These are phyloP conservation scores for Cladosporium sp. DNA, from an alignment of 2,329 filamentous ascomycete genomes.

Conservation along the genomic window DNA sequence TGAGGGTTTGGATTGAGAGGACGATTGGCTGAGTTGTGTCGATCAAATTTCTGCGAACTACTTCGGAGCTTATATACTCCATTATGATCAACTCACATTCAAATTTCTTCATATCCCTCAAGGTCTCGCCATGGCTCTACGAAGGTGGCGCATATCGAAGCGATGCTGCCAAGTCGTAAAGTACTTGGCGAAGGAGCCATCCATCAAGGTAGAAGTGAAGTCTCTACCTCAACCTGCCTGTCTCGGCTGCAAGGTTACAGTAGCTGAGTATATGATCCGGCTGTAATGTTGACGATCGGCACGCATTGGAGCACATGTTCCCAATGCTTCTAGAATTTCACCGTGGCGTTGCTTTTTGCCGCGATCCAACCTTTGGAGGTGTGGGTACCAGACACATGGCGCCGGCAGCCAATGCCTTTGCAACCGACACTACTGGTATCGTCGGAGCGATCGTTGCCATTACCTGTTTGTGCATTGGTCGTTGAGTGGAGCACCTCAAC, in stretches of 20 bases:
- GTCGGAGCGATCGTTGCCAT: background rate
- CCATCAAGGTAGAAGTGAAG: conserved; percentile 18
- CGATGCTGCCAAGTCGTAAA: conserved; percentile 17
- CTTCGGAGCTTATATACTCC: conserved; percentile 1
- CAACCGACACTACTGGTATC: background rate
- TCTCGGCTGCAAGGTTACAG: background rate
- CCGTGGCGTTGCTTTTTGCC: background rate
- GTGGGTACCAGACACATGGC: background rate
- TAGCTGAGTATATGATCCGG: background rate
- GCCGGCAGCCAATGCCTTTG: background rate
- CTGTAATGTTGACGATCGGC: background rate
- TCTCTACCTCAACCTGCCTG: conserved; percentile 1
- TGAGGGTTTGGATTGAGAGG: background rate
- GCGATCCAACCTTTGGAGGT: background rate
- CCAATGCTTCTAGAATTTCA: background rate
- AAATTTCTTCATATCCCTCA: conserved; percentile 3
- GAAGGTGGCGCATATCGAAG: conserved; percentile 8
- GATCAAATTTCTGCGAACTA: background rate
- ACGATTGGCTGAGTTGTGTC: background rate
- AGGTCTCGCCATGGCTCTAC: conserved; percentile 16
- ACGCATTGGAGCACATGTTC: background rate
- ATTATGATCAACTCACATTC: background rate
- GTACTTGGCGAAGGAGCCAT: conserved; percentile 10
- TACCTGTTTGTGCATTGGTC: background rate
- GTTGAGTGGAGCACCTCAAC: background rate